Conservation (phyloP, 2,329 filamentous ascomycete species). For the Aspergillus sp. region DNA sequence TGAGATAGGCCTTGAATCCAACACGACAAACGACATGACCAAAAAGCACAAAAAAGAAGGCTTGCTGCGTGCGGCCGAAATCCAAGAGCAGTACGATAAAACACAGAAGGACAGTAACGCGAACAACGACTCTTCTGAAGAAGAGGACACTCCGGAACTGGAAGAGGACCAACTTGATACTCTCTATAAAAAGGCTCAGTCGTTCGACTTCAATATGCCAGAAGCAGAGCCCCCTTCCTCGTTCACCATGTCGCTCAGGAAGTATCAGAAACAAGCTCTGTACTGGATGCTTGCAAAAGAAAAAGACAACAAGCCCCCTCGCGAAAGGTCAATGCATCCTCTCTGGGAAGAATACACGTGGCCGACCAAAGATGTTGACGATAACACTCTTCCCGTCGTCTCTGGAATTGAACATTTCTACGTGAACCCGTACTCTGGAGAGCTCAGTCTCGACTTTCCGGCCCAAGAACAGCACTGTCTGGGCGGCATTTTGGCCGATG, state of each 20-base stretch:
- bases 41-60: conserved; percentile 79
- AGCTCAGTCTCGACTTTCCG: conserved; percentile 87
- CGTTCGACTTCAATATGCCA: conserved; percentile 91
- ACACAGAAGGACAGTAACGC: conserved; percentile 53
- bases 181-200: conserved; percentile 92
- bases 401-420: conserved; percentile 75
- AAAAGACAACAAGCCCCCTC: conserved; percentile 69
- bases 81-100: conserved; percentile 72
- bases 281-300: conserved; percentile 98
- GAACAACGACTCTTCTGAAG: conserved; percentile 52
- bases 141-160: conserved; percentile 85
- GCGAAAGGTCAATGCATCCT: conserved; percentile 86
- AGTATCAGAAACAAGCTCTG: conserved; percentile 92
- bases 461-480: conserved; percentile 91
- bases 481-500: conserved; percentile 87
- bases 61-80: conserved; percentile 81
- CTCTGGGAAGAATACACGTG: conserved; percentile 95
- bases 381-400: conserved; percentile 67
- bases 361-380: conserved; percentile 85
- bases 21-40: conserved; percentile 69
- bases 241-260: conserved; percentile 79
- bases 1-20: conserved; percentile 80
- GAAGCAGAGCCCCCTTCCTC: conserved; percentile 78
- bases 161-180: conserved; percentile 94
- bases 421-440: conserved; percentile 94